Evolutionary conservation across 2,329 filamentous ascomycete genomes (phyloP).

Genomic region (Aphanocladium album): DNA sequence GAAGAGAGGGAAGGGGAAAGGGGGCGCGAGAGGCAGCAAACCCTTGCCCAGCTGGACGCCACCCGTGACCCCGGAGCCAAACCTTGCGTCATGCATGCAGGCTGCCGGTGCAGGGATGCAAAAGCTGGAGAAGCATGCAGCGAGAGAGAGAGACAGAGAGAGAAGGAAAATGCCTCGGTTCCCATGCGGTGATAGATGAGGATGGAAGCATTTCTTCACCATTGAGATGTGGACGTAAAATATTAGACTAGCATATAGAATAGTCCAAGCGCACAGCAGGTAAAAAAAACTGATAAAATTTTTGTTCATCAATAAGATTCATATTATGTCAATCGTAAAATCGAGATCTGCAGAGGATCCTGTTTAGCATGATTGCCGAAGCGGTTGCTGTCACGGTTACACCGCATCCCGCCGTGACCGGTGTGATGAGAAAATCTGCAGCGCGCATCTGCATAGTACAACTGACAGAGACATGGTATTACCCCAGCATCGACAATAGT

Average conservation of each 20-base stretch:
- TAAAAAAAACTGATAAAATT: background rate
- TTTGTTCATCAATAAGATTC: background rate
- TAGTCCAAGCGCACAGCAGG: background rate
- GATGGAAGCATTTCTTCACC: background rate
- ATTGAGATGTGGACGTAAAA: background rate
- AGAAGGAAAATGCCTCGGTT: background rate
- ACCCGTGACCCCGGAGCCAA: slow-evolving; percentile 3
- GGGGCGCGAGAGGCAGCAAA: background rate
- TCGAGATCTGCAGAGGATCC: no score
- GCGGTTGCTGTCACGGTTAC: background rate
- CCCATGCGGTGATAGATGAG: background rate
- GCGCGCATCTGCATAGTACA: slow-evolving; percentile 1
- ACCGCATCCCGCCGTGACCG: background rate
- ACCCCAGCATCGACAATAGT: background rate
- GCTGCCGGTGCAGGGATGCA: background rate
- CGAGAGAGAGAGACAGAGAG: background rate
- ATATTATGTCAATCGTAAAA: no score
- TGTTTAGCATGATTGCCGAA: background rate
- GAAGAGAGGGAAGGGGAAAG: no score
- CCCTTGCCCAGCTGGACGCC: background rate
- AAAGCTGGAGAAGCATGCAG: background rate
- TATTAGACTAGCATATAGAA: background rate
- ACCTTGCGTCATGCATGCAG: slow-evolving; percentile 8
- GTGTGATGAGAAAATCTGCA: background rate
- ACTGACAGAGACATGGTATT: background rate